These are phyloP conservation scores for Wallacemonas collosoma DNA, from an alignment of 208 protist species.

Conservation along the genomic window DNA sequence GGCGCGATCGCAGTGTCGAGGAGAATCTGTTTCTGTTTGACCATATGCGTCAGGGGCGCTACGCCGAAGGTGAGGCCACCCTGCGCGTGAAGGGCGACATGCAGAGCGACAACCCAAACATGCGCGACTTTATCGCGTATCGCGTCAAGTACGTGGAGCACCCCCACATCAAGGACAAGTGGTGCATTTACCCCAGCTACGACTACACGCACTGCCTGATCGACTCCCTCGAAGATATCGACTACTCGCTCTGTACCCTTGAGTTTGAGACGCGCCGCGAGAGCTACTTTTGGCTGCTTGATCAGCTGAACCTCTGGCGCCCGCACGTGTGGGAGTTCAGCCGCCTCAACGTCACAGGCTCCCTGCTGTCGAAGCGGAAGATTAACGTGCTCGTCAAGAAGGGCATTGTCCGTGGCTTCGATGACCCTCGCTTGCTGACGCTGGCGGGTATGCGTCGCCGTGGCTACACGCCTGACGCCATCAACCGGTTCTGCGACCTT, in stretches of 20 bases:
- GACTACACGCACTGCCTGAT: constrained; percentile 99
- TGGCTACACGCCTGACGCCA: constrained; percentile 96
- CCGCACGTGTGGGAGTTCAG: constrained; percentile 98
- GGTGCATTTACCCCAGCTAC: constrained; percentile 99
- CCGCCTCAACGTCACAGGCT: constrained; percentile 97
- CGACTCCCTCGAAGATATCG: constrained; percentile 99
- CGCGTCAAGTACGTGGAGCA: constrained; percentile 97
- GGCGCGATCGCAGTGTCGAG: constrained; percentile 89
- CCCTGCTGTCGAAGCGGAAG: constrained; percentile 98
- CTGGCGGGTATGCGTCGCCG: constrained; percentile 96
- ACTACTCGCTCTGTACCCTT: constrained; percentile 99
- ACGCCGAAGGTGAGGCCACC: constrained; percentile 96
- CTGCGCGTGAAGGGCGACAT: constrained; percentile 99
- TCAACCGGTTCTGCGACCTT: constrained; percentile 97
- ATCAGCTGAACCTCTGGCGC: constrained; percentile 87
- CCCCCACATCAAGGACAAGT: constrained; percentile 95
- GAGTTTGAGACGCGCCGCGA: constrained; percentile 99
- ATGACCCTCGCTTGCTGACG: constrained; percentile 98
- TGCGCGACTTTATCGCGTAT: constrained; percentile 99
- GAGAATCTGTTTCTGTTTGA: constrained; percentile 94
- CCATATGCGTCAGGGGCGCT: constrained; percentile 94
- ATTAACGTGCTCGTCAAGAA: constrained; percentile 96
- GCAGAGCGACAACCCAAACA: constrained; percentile 95
- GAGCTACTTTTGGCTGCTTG: constrained; percentile 97
- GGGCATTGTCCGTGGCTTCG: constrained; percentile 95